phyloP scores from a whole-genome alignment of 225 moss, liverwort and hornwort genomes.

The Bryum argenteum region DNA sequence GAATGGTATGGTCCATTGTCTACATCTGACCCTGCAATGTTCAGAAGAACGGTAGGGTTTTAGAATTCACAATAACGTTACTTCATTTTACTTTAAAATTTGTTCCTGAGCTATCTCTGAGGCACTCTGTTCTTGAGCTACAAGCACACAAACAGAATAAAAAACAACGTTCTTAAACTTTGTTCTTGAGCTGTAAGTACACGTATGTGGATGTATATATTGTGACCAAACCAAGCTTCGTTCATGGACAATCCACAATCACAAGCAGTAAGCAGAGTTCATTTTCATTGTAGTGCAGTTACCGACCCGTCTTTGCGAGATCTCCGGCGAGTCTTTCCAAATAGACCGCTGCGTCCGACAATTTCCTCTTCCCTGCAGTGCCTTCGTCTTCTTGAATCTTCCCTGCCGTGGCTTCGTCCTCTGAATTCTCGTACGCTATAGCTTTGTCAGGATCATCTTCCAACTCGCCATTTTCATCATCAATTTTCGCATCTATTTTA shows the following conservation, averaged over 20 bases:
- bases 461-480: constrained; percentile 10
- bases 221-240: too few relatives aligned
- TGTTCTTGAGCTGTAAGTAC: neutral
- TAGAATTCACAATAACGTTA: neutral
- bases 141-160: neutral
- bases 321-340: constrained; percentile 44
- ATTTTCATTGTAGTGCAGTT: neutral
- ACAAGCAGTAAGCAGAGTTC: neutral
- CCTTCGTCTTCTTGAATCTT: constrained; percentile 14
- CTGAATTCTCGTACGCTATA: neutral
- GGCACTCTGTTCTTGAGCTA: neutral
- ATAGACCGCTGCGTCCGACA: constrained; percentile 43
- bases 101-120: too few relatives aligned
- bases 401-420: constrained; percentile 1
- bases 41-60: constrained; percentile 16
- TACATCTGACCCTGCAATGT: constrained; percentile 30
- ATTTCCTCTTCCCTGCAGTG: constrained; percentile 5
- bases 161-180: neutral
- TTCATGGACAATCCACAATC: neutral
- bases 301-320: constrained; percentile 38
- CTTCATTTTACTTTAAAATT: neutral
- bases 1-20: constrained; percentile 63
- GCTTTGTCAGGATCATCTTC: constrained; percentile 18
- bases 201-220: neutral
- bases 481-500: constrained; percentile 11